Evolutionary conservation across 257 asterid species (phyloP).

Genomic region (Lycium barbarum): DNA sequence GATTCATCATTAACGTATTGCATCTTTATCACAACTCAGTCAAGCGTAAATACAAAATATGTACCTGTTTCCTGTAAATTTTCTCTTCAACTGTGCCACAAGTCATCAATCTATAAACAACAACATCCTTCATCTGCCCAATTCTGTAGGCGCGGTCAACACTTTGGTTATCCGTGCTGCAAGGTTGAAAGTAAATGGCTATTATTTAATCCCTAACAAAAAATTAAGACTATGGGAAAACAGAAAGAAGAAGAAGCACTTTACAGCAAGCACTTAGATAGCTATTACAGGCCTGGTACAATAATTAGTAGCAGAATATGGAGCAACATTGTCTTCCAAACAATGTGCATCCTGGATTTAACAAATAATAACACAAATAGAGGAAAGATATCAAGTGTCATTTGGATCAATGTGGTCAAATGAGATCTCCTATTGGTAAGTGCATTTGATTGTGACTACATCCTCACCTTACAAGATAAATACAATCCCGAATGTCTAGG

Average conservation of each 20-base stretch:
- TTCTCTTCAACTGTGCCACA: conserved; percentile 94
- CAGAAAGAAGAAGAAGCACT: conserved; percentile 5
- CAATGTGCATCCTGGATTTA: not conserved
- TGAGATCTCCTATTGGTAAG: not conserved
- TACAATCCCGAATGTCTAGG: not conserved
- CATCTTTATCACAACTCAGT: not conserved
- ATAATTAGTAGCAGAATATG: conserved; percentile 1
- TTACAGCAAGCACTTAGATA: not conserved
- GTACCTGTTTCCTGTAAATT: conserved; percentile 90
- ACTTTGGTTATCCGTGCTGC: conserved; percentile 95
- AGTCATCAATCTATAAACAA: conserved; percentile 94
- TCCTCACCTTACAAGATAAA: conserved; percentile 10
- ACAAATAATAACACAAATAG: not conserved
- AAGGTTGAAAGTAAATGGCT: conserved; percentile 34
- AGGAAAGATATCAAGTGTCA: not conserved
- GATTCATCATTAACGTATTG: not conserved
- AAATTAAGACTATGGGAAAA: conserved; percentile 10
- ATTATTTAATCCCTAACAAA: conserved; percentile 8
- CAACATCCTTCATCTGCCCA: conserved; percentile 92
- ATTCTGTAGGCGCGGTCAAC: conserved; percentile 98
- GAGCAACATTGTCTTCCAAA: not conserved
- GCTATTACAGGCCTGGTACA: not conserved
- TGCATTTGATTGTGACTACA: conserved; percentile 16
- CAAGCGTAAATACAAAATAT: conserved; percentile 19
- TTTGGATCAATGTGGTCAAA: conserved; percentile 1